Base-by-base conservation (phyloP, 2,329 filamentous ascomycete genomes). In the Scedosporium apiospermum region DNA sequence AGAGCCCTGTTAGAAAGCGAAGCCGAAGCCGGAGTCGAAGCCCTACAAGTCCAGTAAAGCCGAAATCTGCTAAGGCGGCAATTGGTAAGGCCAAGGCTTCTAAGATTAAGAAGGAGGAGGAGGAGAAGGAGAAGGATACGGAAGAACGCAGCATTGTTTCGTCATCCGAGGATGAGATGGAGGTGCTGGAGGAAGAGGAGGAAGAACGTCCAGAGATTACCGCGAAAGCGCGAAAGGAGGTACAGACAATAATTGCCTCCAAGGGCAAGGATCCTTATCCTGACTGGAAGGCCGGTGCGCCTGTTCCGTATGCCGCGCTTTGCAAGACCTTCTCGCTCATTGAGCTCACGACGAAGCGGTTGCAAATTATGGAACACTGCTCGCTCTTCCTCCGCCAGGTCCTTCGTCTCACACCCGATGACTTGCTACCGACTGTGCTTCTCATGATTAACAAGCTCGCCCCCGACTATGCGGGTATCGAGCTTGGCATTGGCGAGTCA, bases 391-490 rank as follows among this genome's bases (percentile, higher is more conserved):
- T 99, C 59, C 89, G 91, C 41, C 95, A 99, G 75, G 93, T 99
- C n/a, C 82, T 98, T 68, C 86, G 93, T 18, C 80, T 99, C 42
- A 97, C 92, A 0, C 95, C 95, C 0, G 81, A 87, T 16, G 95
- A 99, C 71, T 81, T 99, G 21, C 82, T 97, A 1, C 87, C 93
- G 0, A 96, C 91, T 0, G 88, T 98, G 26, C 81, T 96, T 65
- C 84, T 99, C 34, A 98, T 99, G 95, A 90, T 96, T 74, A 97
- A 97, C 77, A 98, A 98, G 74, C 85, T 99, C 27, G 95, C 95
- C 2, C 93, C 95, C 3, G 95, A 99, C 71, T 99, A 97, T 73
- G 89, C 93, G 53, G 95, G 95, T 21, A 93, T 99, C 65, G 95
- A 99, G 75, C 82, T 99, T 34, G 95, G 95, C n/a, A 99, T 99